Conservation (phyloP, 2,329 filamentous ascomycete species). For the Pseudogymnoascus sp. region DNA sequence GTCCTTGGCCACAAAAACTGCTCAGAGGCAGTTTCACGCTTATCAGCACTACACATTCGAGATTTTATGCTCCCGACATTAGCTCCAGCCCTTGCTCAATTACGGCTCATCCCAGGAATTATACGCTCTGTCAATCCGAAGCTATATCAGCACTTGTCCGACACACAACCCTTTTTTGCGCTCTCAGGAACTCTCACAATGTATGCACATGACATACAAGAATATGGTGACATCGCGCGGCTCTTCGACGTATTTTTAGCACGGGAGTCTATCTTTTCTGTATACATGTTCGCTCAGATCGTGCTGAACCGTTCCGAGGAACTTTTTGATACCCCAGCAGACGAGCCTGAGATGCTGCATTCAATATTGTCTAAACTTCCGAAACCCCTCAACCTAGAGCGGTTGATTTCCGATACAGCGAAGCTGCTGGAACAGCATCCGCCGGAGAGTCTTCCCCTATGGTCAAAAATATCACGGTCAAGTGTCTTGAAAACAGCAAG, state of each 20-base stretch:
- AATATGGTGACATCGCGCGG: constrained; percentile 80
- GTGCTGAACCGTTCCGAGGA: constrained; percentile 74
- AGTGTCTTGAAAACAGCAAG: constrained; percentile 84
- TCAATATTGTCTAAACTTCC: constrained; percentile 83
- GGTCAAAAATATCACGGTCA: constrained; percentile 63
- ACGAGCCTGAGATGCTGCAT: constrained; percentile 90
- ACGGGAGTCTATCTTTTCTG: constrained; percentile 75
- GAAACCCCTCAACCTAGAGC: constrained; percentile 71
- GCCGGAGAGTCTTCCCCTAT: constrained; percentile 65
- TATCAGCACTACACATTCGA: constrained; percentile 83
- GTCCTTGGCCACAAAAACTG: constrained; percentile 64
- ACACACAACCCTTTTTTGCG: constrained; percentile 83
- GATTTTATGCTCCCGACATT: constrained; percentile 97
- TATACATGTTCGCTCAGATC: constrained; percentile 90
- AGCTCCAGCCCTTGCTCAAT: constrained; percentile 71
- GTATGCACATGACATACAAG: constrained; percentile 92
- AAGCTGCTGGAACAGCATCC: constrained; percentile 60
- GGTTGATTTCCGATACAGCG: constrained; percentile 61
- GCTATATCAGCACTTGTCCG: constrained; percentile 69
- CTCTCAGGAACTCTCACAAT: constrained; percentile 89
- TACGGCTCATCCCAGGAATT: constrained; percentile 81
- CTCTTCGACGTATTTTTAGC: constrained; percentile 90
- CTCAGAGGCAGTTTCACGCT: constrained; percentile 61
- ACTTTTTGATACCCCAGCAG: constrained; percentile 72
- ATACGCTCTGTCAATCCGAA: constrained; percentile 64